phyloP scores from a whole-genome alignment of 2,329 filamentous ascomycete genomes.

The Escovopsis sp. region DNA sequence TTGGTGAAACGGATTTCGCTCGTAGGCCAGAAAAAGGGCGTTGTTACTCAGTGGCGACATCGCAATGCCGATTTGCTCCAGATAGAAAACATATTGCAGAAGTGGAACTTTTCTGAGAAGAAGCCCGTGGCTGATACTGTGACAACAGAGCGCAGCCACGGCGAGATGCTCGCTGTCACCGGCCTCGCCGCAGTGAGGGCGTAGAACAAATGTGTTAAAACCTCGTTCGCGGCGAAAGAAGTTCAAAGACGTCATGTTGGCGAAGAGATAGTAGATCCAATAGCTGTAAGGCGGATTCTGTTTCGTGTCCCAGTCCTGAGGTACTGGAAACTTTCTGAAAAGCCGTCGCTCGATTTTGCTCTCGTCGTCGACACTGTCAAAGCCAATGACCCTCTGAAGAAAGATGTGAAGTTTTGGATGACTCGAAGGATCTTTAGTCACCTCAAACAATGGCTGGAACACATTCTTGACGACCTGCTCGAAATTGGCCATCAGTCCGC shows the following conservation, averaged over 20 bases:
- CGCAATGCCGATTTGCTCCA: slow-evolving; percentile 94
- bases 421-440: slow-evolving; percentile 70
- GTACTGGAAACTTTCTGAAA: slow-evolving; percentile 91
- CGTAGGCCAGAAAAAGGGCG: slow-evolving; percentile 87
- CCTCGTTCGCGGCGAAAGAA: slow-evolving; percentile 79
- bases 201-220: slow-evolving; percentile 88
- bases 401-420: slow-evolving; percentile 93
- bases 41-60: slow-evolving; percentile 99
- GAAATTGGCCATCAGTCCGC: slow-evolving; percentile 72
- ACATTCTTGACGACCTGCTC: slow-evolving; percentile 84
- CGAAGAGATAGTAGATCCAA: slow-evolving; percentile 95
- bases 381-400: slow-evolving; percentile 85
- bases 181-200: slow-evolving; percentile 92
- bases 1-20: slow-evolving; percentile 87
- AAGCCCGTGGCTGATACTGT: slow-evolving; percentile 93
- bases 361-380: slow-evolving; percentile 96
- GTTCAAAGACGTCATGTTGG: slow-evolving; percentile 88
- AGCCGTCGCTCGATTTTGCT: slow-evolving; percentile 89
- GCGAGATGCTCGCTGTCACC: slow-evolving; percentile 94
- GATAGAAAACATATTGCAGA: slow-evolving; percentile 92
- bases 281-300: slow-evolving; percentile 98
- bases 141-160: slow-evolving; percentile 78
- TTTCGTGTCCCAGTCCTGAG: slow-evolving; percentile 74
- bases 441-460: slow-evolving; percentile 88
- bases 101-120: slow-evolving; percentile 86